A percentile compares a stretch with the other conserved stretches of the same genome.
Evolutionary conservation across 2,329 filamentous ascomycete species (phyloP).

Genomic region (Penicillium sp.): DNA sequence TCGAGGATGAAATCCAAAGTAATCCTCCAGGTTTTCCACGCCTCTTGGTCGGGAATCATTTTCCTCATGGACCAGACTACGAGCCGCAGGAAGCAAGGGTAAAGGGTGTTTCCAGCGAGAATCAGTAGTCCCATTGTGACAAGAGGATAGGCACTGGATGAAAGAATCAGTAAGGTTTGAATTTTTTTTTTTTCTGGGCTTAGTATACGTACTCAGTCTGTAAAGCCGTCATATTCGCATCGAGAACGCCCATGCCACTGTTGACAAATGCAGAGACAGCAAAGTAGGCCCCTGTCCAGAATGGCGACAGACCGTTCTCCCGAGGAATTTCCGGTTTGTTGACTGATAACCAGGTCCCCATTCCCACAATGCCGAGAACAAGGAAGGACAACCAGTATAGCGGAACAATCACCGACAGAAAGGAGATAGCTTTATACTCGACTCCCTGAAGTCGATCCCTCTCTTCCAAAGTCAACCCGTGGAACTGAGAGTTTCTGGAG

Average conservation of each 20-base stretch:
- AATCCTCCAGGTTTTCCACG: conserved; percentile 36
- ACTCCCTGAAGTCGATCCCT: conserved; percentile 49
- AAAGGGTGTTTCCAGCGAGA: conserved; percentile 69
- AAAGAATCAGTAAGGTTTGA: not conserved
- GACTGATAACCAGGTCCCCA: conserved; percentile 53
- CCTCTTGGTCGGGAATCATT: conserved; percentile 33
- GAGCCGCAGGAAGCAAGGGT: conserved; percentile 66
- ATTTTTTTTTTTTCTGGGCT: not conserved
- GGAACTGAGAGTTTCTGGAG: conserved; percentile 56
- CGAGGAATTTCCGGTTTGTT: conserved; percentile 48
- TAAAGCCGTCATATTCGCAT: conserved; percentile 57
- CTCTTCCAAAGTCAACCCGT: conserved; percentile 51
- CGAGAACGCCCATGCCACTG: conserved; percentile 59
- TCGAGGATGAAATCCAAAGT: conserved; percentile 42
- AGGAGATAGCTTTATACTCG: conserved; percentile 47
- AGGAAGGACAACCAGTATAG: conserved; percentile 55
- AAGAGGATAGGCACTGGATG: conserved; percentile 43
- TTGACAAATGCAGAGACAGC: conserved; percentile 62
- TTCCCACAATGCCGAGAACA: conserved; percentile 50
- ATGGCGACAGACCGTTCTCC: conserved; percentile 56
- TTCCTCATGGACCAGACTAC: conserved; percentile 58
- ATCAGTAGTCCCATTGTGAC: conserved; percentile 61
- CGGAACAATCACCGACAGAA: conserved; percentile 44
- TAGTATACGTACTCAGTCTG: conserved; percentile 36
- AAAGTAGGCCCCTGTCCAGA: conserved; percentile 55